A percentile compares a stretch with the other conserved stretches of the same genome.
These are phyloP conservation scores for Solanum phureja DNA, from an alignment of 257 asterid genomes.

Conservation along the genomic window DNA sequence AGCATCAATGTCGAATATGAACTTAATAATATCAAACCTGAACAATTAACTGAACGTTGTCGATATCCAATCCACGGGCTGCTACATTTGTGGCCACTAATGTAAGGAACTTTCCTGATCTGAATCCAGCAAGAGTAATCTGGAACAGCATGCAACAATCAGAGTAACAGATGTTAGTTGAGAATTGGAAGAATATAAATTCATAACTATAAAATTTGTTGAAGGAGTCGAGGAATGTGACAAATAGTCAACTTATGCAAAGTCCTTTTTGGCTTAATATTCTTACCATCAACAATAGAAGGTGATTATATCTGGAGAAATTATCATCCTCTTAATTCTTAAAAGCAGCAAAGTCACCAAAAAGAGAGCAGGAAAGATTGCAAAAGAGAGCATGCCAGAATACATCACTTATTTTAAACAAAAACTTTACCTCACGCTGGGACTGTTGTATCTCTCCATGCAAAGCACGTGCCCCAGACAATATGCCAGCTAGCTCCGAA, in stretches of 20 bases:
- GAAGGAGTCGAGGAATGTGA: neutral
- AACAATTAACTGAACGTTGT: constrained; percentile 88
- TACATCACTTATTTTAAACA: neutral
- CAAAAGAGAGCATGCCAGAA: neutral
- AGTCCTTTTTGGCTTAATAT: neutral
- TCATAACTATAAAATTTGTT: neutral
- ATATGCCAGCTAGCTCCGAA: constrained; percentile 80
- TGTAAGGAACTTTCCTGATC: constrained; percentile 73
- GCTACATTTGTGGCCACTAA: constrained; percentile 96
- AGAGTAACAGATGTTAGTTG: neutral
- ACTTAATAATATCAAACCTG: constrained; percentile 43
- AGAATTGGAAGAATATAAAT: neutral
- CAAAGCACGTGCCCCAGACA: constrained; percentile 93
- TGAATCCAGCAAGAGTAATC: constrained; percentile 83
- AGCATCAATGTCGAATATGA: neutral
- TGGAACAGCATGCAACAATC: constrained; percentile 10
- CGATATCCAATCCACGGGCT: constrained; percentile 89
- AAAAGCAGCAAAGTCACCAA: neutral
- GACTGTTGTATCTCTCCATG: constrained; percentile 97
- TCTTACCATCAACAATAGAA: neutral
- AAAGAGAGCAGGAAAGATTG: neutral
- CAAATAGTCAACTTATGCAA: neutral
- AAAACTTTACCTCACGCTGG: constrained; percentile 68
- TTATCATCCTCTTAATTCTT: neutral
- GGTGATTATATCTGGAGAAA: neutral